phyloP scores from a whole-genome alignment of 352 stramenopile genomes.

The Phytophthora nicotianae region DNA sequence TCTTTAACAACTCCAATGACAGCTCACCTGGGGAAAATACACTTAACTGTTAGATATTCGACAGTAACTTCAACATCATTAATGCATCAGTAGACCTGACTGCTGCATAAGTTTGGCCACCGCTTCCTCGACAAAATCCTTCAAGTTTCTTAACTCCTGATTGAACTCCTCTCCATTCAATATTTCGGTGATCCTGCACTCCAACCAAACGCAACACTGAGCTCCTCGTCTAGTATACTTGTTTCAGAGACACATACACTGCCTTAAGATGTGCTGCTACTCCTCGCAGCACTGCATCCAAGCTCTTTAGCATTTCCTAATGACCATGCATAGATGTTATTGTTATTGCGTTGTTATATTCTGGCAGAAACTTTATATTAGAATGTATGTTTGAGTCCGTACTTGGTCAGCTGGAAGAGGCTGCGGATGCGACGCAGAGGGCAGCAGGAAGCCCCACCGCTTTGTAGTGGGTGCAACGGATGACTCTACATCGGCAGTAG shows the following conservation, averaged over 20 bases:
- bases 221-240: background rate
- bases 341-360: constrained; percentile 4
- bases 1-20: constrained; percentile 42
- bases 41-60: constrained; percentile 2
- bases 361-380: constrained; percentile 4
- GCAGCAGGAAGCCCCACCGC: constrained; percentile 26
- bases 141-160: constrained; percentile 48
- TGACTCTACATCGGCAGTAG: background rate
- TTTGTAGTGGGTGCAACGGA: background rate
- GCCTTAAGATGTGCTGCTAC: constrained; percentile 53
- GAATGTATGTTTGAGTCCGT: constrained; percentile 3
- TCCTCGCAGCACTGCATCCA: constrained; percentile 63
- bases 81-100: constrained; percentile 17
- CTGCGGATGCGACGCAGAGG: constrained; percentile 3
- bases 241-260: constrained; percentile 41
- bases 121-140: constrained; percentile 49
- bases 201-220: background rate
- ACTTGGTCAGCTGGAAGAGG: constrained; percentile 20
- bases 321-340: background rate
- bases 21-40: constrained; percentile 34
- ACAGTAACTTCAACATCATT: constrained; percentile 26
- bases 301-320: constrained; percentile 58
- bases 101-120: constrained; percentile 48
- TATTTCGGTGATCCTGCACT: constrained; percentile 55
- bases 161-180: constrained; percentile 38